Percentiles rank a stretch among this genome's conserved stretches.
phyloP scores from a whole-genome alignment of 345 rosid genomes.

The Rhizophora apiculata region DNA sequence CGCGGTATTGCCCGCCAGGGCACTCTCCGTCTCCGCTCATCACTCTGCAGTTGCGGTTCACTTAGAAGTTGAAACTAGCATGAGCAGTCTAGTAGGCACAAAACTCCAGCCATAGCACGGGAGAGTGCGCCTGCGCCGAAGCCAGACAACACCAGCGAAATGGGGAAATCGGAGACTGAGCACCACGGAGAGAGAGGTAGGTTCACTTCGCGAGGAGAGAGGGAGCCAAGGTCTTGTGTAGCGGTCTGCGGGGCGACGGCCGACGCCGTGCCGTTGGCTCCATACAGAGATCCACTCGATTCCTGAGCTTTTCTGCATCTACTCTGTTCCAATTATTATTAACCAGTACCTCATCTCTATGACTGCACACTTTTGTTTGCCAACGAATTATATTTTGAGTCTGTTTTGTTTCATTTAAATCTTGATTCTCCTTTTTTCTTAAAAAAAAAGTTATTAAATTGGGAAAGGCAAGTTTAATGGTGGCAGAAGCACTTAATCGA shows the following conservation, averaged over 20 bases:
- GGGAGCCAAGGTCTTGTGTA: constrained; percentile 61
- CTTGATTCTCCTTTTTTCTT: neutral
- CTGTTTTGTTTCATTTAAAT: neutral
- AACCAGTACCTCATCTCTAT: too few species aligned
- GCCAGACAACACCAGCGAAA: constrained; percentile 9
- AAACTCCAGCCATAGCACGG: neutral
- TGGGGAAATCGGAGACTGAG: constrained; percentile 11
- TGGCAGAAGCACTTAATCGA: constrained; percentile 72
- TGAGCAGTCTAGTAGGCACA: constrained; percentile 12
- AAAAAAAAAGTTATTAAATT: constrained; percentile 9
- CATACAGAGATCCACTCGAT: too few species aligned
- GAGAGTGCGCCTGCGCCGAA: too few species aligned
- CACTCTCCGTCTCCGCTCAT: too few species aligned
- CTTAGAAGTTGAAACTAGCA: neutral
- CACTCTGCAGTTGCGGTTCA: neutral
- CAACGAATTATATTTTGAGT: too few species aligned
- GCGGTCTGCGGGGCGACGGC: constrained; percentile 74
- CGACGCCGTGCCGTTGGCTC: constrained; percentile 50
- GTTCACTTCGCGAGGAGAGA: constrained; percentile 77
- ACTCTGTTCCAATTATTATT: too few species aligned
- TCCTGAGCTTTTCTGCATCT: too few species aligned
- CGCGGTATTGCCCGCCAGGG: too few species aligned
- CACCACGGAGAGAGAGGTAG: constrained; percentile 33
- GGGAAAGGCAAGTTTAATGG: constrained; percentile 98
- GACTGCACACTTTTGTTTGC: too few species aligned